phyloP scores from a whole-genome alignment of 805 yeast species.

The Metschnikowia shivogae region DNA sequence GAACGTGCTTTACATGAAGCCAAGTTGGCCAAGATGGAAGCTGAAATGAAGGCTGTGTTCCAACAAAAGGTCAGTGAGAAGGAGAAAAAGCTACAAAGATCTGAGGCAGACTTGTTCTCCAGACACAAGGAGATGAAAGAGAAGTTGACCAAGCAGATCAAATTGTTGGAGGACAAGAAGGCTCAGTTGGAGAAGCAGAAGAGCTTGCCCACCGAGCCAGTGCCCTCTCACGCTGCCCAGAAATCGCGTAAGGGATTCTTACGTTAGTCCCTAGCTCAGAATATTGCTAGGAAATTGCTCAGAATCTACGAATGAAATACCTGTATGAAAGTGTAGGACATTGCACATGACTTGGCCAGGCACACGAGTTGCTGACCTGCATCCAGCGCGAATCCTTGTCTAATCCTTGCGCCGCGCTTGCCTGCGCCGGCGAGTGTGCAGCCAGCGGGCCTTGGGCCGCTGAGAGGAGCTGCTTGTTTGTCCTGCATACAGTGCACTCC shows the following conservation, averaged over 20 bases:
- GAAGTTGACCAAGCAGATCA: constrained; percentile 81
- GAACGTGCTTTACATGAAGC: constrained; percentile 92
- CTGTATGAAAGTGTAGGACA: too few relatives aligned
- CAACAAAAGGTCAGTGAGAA: constrained; percentile 94
- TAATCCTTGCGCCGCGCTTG: too few relatives aligned
- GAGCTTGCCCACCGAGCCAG: constrained; percentile 50
- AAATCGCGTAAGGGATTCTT: constrained; percentile 78
- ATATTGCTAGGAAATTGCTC: constrained; percentile 1
- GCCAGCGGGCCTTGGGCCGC: too few relatives aligned
- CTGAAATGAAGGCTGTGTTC: constrained; percentile 94
- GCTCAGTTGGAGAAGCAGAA: constrained; percentile 63
- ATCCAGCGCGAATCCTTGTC: too few relatives aligned
- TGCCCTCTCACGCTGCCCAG: constrained; percentile 36
- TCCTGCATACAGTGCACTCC: too few relatives aligned
- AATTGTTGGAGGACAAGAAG: constrained; percentile 87
- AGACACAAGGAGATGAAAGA: constrained; percentile 98
- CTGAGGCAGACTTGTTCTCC: constrained; percentile 92
- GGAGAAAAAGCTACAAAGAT: constrained; percentile 94
- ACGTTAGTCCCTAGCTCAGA: constrained; percentile 39
- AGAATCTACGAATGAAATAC: background rate
- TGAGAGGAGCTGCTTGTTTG: too few relatives aligned
- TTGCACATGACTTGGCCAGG: too few relatives aligned
- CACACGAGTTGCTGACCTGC: too few relatives aligned
- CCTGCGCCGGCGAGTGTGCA: too few relatives aligned
- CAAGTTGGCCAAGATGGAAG: constrained; percentile 87